Evolutionary conservation across 1,284 basidiomycete genomes (phyloP).

Genomic region (Coniophora puteana): DNA sequence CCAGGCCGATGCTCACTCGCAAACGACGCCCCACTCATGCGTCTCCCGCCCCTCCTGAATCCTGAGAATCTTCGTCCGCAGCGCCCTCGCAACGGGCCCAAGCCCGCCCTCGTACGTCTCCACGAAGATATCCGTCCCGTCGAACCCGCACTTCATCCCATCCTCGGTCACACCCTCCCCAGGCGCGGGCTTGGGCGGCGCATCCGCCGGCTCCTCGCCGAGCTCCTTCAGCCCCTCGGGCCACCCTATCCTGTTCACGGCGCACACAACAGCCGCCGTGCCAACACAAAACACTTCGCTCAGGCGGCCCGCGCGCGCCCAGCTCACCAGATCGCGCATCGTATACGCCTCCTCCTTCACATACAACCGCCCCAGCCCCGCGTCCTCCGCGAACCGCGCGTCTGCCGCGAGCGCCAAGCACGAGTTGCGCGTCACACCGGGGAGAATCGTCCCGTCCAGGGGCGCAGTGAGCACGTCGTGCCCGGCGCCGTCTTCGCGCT

Average conservation of each 20-base stretch:
- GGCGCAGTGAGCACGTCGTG: conserved; percentile 71
- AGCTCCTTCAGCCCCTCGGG: no score
- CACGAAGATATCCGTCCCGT: conserved; percentile 37
- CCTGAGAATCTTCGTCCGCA: conserved; percentile 53
- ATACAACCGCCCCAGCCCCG: conserved; percentile 39
- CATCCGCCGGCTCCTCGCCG: no score
- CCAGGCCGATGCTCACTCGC: conserved; percentile 13
- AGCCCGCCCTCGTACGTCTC: conserved; percentile 41
- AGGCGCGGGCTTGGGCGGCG: no score
- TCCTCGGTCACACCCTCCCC: no score
- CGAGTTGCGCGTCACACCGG: conserved; percentile 74
- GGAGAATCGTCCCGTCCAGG: conserved; percentile 72
- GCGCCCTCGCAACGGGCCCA: conserved; percentile 53
- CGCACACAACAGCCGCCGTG: conserved; percentile 40
- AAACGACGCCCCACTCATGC: conserved; percentile 50
- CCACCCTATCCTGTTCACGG: conserved; percentile 30
- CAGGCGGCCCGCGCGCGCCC: conserved; percentile 46
- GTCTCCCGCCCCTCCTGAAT: conserved; percentile 65
- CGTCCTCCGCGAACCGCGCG: conserved; percentile 9
- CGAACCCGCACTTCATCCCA: no score
- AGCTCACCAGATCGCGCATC: conserved; percentile 55
- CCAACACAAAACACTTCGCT: conserved; percentile 74
- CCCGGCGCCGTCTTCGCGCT: conserved; percentile 45
- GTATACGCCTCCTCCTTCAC: conserved; percentile 59
- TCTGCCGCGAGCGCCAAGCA: conserved; percentile 57